Conservation (phyloP, 257 asterid genomes). For the Solanum etuberosum region DNA sequence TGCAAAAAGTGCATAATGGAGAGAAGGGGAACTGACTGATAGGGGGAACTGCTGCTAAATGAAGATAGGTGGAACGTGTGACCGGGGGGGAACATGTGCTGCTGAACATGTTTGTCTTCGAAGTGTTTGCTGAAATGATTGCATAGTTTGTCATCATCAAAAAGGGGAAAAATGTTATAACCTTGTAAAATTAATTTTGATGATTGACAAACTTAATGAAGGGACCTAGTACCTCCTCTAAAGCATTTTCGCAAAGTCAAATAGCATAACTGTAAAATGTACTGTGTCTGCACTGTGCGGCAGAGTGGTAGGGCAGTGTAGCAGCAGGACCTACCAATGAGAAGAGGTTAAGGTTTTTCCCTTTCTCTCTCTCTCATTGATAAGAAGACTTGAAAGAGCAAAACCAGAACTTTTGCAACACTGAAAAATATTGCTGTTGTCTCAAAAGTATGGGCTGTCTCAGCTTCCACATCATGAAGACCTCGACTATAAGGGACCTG, state of each 20-base stretch:
- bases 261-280: background rate
- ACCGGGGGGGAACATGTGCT: background rate
- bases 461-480: background rate
- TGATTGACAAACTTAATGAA: background rate
- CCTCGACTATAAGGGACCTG: background rate
- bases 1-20: background rate
- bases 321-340: background rate
- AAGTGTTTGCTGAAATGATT: background rate
- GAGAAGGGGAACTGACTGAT: background rate
- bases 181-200: background rate
- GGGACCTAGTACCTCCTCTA: background rate
- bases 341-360: background rate
- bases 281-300: background rate
- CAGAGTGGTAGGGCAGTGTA: background rate
- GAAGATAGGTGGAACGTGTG: background rate
- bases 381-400: background rate
- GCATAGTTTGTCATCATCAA: background rate
- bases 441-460: background rate
- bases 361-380: background rate
- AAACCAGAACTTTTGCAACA: background rate
- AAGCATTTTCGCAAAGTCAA: background rate
- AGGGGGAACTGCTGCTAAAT: background rate
- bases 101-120: background rate
- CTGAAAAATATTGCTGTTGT: background rate
- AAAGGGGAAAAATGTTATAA: background rate